phyloP scores from a whole-genome alignment of 257 asterid species.

The Thymus mandschuricus region DNA sequence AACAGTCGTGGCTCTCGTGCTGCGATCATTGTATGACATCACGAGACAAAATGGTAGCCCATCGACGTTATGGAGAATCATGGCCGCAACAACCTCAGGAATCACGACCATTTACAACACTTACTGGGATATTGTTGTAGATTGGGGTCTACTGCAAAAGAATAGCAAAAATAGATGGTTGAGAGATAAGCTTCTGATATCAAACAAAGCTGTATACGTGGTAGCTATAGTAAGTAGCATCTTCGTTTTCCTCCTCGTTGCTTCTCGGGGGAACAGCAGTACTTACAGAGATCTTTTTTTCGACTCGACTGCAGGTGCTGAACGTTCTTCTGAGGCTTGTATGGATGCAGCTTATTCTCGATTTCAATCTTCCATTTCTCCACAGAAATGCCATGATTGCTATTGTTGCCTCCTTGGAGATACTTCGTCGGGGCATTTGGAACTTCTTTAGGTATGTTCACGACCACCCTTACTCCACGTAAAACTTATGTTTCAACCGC shows the following conservation, averaged over 20 bases:
- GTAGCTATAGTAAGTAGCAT: constrained; percentile 65
- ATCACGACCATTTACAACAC: constrained; percentile 60
- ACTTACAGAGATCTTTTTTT: neutral
- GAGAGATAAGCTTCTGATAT: constrained; percentile 74
- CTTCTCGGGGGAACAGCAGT: neutral
- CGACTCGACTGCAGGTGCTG: constrained; percentile 49
- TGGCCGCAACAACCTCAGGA: constrained; percentile 64
- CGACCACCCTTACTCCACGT: neutral
- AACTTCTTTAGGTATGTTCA: constrained; percentile 77
- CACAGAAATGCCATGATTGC: constrained; percentile 59
- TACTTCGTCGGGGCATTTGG: constrained; percentile 86
- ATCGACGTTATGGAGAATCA: constrained; percentile 35
- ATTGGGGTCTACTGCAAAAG: constrained; percentile 74
- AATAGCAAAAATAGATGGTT: constrained; percentile 65
- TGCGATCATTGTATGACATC: constrained; percentile 50
- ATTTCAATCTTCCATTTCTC: constrained; percentile 55
- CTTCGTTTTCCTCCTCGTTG: neutral
- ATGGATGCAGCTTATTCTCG: constrained; percentile 84
- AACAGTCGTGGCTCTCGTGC: constrained; percentile 62
- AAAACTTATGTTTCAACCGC: neutral
- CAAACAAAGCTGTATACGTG: constrained; percentile 60
- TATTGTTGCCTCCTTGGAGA: constrained; percentile 70
- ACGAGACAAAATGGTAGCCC: constrained; percentile 29
- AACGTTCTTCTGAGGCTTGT: constrained; percentile 71
- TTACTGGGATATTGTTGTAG: constrained; percentile 78